Conservation (phyloP, 2,329 filamentous ascomycete genomes). For the Diaporthe helianthi region DNA sequence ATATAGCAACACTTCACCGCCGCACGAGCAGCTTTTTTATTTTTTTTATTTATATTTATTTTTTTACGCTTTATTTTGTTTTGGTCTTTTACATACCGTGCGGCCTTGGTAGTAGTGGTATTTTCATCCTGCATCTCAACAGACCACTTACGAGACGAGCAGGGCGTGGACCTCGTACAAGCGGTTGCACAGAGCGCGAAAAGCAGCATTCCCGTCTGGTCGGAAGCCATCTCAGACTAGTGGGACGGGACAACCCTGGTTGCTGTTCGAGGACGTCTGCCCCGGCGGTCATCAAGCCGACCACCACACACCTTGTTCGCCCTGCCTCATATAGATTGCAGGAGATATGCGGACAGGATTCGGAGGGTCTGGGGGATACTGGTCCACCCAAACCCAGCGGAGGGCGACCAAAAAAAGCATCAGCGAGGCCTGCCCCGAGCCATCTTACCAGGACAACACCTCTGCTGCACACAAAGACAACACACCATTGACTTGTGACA, state of each 20-base stretch:
- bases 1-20: background rate
- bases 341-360: constrained; percentile 32
- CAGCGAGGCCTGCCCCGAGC: constrained; percentile 27
- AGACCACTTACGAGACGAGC: constrained; percentile 31
- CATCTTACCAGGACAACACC: constrained; percentile 25
- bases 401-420: constrained; percentile 32
- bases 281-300: constrained; percentile 27
- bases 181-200: constrained; percentile 31
- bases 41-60: too few relatives aligned
- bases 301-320: constrained; percentile 25
- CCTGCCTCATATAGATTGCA: constrained; percentile 26
- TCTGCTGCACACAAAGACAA: constrained; percentile 27
- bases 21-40: background rate
- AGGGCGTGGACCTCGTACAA: constrained; percentile 26
- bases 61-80: too few relatives aligned
- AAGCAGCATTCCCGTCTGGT: constrained; percentile 32
- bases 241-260: constrained; percentile 31
- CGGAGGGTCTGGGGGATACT: constrained; percentile 25
- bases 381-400: constrained; percentile 29
- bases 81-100: too few relatives aligned
- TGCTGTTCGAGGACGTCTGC: constrained; percentile 27
- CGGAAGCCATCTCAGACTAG: constrained; percentile 32
- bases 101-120: constrained; percentile 20
- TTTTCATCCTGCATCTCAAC: constrained; percentile 1
- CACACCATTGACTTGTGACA: constrained; percentile 33